phyloP scores from a whole-genome alignment of 2,329 filamentous ascomycete species.

The Nigrospora osmanthi region DNA sequence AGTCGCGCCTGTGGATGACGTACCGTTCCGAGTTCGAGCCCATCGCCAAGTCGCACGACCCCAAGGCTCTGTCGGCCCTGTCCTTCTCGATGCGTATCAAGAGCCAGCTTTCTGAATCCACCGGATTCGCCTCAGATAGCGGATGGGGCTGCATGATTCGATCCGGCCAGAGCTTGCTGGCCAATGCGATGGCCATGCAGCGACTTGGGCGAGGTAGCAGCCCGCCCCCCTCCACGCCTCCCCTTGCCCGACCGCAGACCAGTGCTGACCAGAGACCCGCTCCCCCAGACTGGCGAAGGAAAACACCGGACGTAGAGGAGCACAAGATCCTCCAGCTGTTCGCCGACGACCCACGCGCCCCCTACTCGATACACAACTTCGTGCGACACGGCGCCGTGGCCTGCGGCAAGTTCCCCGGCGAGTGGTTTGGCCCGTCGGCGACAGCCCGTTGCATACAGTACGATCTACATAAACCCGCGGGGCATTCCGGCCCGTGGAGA shows the following conservation, averaged over 20 bases:
- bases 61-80: constrained; percentile 61
- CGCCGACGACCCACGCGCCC: constrained; percentile 76
- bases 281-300: constrained; percentile 63
- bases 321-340: constrained; percentile 70
- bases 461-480: constrained; percentile 20
- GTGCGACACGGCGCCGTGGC: constrained; percentile 78
- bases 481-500: no score
- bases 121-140: constrained; percentile 84
- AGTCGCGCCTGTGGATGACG: constrained; percentile 91
- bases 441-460: constrained; percentile 92
- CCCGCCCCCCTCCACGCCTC: no score
- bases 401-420: constrained; percentile 90
- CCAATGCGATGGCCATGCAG: constrained; percentile 71
- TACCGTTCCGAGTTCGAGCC: constrained; percentile 81
- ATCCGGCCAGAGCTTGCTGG: constrained; percentile 86
- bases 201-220: constrained; percentile 71
- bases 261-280: no score
- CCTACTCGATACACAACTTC: constrained; percentile 93
- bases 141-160: constrained; percentile 99
- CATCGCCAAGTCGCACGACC: constrained; percentile 73
- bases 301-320: constrained; percentile 51
- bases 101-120: constrained; percentile 68
- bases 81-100: constrained; percentile 80
- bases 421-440: constrained; percentile 98
- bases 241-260: no score